phyloP scores from a whole-genome alignment of 1,139 yeast species.

The Pichia sp. region DNA sequence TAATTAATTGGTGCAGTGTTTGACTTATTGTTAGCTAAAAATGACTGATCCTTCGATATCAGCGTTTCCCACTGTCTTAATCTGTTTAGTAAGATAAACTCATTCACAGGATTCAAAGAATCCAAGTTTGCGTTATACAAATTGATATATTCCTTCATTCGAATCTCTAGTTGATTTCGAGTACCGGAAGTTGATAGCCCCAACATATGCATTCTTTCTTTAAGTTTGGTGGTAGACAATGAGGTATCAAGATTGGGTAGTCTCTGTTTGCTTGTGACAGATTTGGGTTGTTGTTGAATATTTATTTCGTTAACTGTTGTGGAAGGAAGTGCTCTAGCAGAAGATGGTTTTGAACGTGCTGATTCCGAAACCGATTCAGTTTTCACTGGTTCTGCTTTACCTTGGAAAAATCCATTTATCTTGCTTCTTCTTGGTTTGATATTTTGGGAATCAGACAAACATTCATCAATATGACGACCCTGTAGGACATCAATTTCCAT shows the following conservation, averaged over 20 bases:
- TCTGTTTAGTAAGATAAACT: slow-evolving; percentile 43
- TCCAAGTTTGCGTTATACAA: slow-evolving; percentile 82
- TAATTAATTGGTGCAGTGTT: slow-evolving; percentile 3
- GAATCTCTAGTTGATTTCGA: slow-evolving; percentile 51
- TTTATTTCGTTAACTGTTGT: not conserved
- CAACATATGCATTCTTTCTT: slow-evolving; percentile 46
- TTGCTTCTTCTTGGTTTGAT: slow-evolving; percentile 1
- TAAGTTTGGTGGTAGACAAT: slow-evolving; percentile 51
- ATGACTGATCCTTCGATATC: slow-evolving; percentile 4
- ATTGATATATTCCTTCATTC: slow-evolving; percentile 74
- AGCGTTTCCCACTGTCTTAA: slow-evolving; percentile 64
- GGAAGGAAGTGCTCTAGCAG: not conserved
- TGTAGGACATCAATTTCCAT: slow-evolving; percentile 56
- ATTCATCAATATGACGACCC: slow-evolving; percentile 60
- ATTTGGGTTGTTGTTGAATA: not conserved
- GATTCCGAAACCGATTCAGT: not conserved
- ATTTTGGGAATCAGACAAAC: slow-evolving; percentile 32
- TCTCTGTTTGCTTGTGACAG: slow-evolving; percentile 13
- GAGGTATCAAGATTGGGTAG: slow-evolving; percentile 47
- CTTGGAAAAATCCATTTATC: not conserved
- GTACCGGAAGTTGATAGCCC: slow-evolving; percentile 58
- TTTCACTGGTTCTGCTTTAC: not conserved
- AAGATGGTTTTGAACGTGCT: not conserved
- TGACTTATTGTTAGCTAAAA: not conserved
- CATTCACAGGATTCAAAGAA: slow-evolving; percentile 57